These are phyloP conservation scores for Verticillium zaregamsianum DNA, from an alignment of 2,329 filamentous ascomycete genomes.

Conservation along the genomic window DNA sequence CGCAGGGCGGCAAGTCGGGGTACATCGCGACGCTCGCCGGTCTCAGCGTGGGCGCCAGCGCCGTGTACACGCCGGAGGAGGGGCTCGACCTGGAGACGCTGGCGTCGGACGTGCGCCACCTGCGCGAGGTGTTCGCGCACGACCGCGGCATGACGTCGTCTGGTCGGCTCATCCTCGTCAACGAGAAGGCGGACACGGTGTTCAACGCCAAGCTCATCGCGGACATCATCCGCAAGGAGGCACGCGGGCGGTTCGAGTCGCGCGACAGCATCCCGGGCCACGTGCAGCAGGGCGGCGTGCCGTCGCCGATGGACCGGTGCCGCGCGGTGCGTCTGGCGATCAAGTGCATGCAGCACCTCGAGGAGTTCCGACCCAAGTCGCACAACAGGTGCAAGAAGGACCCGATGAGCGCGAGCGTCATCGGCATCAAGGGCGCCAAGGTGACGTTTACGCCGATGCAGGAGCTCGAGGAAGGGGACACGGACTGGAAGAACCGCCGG, in stretches of 20 bases:
- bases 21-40: constrained; percentile 91
- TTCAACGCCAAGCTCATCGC: constrained; percentile 93
- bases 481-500: constrained; percentile 87
- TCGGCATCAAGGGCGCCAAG: constrained; percentile 86
- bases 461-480: constrained; percentile 75
- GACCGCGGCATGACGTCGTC: constrained; percentile 87
- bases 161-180: constrained; percentile 92
- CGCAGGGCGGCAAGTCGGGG: constrained; percentile 89
- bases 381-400: constrained; percentile 68
- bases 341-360: constrained; percentile 89
- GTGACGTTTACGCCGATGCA: constrained; percentile 85
- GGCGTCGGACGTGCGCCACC: constrained; percentile 80
- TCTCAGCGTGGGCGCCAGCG: constrained; percentile 83
- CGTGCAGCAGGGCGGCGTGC: constrained; percentile 90
- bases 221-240: constrained; percentile 92
- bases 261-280: constrained; percentile 89
- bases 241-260: constrained; percentile 86
- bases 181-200: constrained; percentile 86
- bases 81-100: constrained; percentile 93
- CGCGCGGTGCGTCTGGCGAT: constrained; percentile 88
- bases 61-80: constrained; percentile 96
- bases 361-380: constrained; percentile 65
- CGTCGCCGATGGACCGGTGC: constrained; percentile 93
- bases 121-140: constrained; percentile 78
- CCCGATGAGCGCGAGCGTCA: constrained; percentile 71